Percentiles rank a stretch among this genome's conserved stretches.
Evolutionary conservation across 257 asterid species (phyloP).

Genomic region (Solanum habrochaites): DNA sequence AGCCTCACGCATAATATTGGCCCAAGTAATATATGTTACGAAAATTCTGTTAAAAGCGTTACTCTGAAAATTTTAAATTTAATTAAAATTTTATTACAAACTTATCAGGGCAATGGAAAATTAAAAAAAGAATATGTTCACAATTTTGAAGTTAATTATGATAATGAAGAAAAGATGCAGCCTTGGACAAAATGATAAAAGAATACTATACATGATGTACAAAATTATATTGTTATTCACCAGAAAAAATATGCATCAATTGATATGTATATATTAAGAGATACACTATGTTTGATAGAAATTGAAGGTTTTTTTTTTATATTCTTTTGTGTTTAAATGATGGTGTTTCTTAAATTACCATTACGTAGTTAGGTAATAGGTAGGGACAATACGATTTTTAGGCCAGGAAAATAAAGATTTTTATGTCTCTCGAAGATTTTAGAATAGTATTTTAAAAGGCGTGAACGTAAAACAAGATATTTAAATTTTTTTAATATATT

Average conservation of each 20-base stretch:
- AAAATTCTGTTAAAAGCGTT: too few species aligned
- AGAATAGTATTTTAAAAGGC: background rate
- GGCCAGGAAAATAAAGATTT: background rate
- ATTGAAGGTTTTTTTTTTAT: background rate
- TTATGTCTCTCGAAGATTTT: background rate
- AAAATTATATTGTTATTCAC: background rate
- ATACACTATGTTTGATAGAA: background rate
- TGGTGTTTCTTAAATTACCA: background rate
- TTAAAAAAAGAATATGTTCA: background rate
- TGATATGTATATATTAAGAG: background rate
- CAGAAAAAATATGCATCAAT: background rate
- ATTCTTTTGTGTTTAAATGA: background rate
- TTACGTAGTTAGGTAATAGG: background rate
- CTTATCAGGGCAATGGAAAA: accelerated
- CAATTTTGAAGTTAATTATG: background rate
- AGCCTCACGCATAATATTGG: too few species aligned
- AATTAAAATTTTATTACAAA: accelerated
- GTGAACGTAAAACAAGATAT: too few species aligned
- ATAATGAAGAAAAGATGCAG: background rate
- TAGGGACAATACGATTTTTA: background rate
- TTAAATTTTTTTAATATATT: too few species aligned
- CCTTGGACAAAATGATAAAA: background rate
- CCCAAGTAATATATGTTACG: too few species aligned
- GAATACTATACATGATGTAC: background rate
- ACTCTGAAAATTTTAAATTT: too few species aligned